These are phyloP conservation scores for Cyphellophora europaea DNA, from an alignment of 2,329 filamentous ascomycete genomes.

Conservation along the genomic window DNA sequence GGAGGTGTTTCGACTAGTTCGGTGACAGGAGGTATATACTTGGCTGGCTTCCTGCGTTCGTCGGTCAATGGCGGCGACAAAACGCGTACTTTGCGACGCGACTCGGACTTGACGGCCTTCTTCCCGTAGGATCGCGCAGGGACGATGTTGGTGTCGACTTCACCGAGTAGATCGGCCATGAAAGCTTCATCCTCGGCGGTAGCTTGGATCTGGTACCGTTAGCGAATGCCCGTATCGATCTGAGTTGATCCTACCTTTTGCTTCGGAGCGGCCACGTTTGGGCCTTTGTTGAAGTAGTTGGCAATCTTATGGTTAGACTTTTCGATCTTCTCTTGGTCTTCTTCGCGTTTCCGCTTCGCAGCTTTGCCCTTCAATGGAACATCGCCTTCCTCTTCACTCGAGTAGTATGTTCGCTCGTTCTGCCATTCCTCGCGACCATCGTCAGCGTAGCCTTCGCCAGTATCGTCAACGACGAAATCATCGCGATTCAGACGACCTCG, in stretches of 20 bases:
- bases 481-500: constrained; percentile 81
- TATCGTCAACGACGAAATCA: constrained; percentile 97
- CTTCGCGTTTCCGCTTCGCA: constrained; percentile 76
- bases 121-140: constrained; percentile 45
- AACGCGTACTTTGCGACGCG: constrained; percentile 68
- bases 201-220: constrained; percentile 39
- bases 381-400: constrained; percentile 69
- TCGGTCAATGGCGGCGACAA: constrained; percentile 63
- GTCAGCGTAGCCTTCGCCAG: constrained; percentile 92
- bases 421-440: constrained; percentile 95
- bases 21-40: constrained; percentile 19
- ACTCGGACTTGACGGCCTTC: constrained; percentile 61
- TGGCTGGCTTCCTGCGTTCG: constrained; percentile 29
- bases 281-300: constrained; percentile 83
- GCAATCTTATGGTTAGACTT: constrained; percentile 86
- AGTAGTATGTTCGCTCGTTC: constrained; percentile 53
- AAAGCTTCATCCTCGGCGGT: constrained; percentile 87
- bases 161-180: constrained; percentile 70
- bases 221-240: no score
- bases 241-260: constrained; percentile 67
- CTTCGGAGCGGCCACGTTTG: constrained; percentile 58
- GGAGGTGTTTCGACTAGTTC: constrained; percentile 38
- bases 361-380: constrained; percentile 48
- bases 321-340: constrained; percentile 75
- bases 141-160: constrained; percentile 72